Percentiles rank a stretch among this genome's conserved stretches.
Conservation (phyloP, 2,329 filamentous ascomycete genomes). For the Aspergillus sp. region DNA sequence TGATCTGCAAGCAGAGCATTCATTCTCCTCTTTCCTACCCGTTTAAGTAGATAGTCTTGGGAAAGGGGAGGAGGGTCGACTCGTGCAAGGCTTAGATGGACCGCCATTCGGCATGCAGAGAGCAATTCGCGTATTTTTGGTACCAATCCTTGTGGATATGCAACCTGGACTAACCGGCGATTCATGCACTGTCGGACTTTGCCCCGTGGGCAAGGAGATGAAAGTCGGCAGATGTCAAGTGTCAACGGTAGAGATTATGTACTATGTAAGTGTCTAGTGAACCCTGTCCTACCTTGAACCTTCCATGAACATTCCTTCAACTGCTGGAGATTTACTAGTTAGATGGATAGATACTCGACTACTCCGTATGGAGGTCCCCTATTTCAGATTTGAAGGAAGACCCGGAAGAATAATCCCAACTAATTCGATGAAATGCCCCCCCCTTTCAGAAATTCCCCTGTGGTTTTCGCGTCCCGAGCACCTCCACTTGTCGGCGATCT, state of each 20-base stretch:
- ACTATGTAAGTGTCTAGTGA: not conserved
- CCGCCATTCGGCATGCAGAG: not conserved
- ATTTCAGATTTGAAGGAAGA: not conserved
- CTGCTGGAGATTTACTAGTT: not conserved
- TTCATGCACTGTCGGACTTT: not conserved
- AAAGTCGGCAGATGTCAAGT: not conserved
- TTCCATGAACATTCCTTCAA: not conserved
- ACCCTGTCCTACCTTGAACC: not conserved
- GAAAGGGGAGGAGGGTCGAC: slow-evolving; percentile 1
- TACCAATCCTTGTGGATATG: not conserved
- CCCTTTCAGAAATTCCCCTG: slow-evolving; percentile 1
- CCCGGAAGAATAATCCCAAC: slow-evolving; percentile 1
- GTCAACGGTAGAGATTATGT: not conserved
- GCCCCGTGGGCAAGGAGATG: not conserved
- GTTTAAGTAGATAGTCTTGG: not conserved
- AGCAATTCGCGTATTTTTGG: not conserved
- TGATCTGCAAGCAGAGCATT: not conserved
- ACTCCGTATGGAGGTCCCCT: not conserved
- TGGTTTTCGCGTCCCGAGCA: slow-evolving; percentile 1
- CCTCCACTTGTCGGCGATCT: slow-evolving; percentile 3
- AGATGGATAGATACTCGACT: not conserved
- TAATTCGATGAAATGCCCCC: not conserved
- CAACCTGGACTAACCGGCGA: not conserved
- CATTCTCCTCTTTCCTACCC: not conserved
- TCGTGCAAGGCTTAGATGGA: slow-evolving; percentile 7